Conservation (phyloP, 2,329 filamentous ascomycete species). For the Aureobasidium lini region DNA sequence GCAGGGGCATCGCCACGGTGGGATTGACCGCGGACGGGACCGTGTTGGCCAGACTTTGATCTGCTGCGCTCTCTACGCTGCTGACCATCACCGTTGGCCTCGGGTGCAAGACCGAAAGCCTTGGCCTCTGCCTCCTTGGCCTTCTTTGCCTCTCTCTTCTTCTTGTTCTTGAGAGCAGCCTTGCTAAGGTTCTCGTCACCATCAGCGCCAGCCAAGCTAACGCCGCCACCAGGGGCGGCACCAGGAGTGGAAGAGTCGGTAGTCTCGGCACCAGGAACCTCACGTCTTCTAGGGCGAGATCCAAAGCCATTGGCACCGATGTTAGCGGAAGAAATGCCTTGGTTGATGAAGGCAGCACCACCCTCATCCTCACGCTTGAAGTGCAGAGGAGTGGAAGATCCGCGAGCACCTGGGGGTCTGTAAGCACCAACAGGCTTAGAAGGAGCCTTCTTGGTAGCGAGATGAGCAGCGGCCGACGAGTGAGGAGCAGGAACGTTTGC, state of each 20-base stretch:
- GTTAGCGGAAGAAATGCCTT: constrained; percentile 62
- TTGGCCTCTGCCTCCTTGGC: constrained; percentile 69
- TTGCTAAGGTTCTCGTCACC: constrained; percentile 69
- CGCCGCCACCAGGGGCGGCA: constrained; percentile 59
- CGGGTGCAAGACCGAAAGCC: constrained; percentile 39
- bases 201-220: constrained; percentile 55
- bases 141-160: constrained; percentile 94
- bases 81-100: constrained; percentile 36
- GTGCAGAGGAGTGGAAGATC: constrained; percentile 77
- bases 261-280: constrained; percentile 80
- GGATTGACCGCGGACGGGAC: constrained; percentile 22
- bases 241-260: constrained; percentile 55
- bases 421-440: constrained; percentile 97
- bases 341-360: constrained; percentile 77
- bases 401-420: constrained; percentile 86
- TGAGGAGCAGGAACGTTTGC: constrained; percentile 69
- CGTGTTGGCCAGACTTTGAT: constrained; percentile 24
- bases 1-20: constrained; percentile 18
- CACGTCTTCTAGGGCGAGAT: constrained; percentile 57
- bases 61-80: constrained; percentile 25
- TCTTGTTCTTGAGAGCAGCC: constrained; percentile 91
- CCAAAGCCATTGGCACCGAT: constrained; percentile 70
- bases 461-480: constrained; percentile 70
- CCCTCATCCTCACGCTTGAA: constrained; percentile 98
- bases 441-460: constrained; percentile 83